Percentiles rank a stretch among this genome's conserved stretches.
Evolutionary conservation across 148 eudicot genomes (phyloP).

Genomic region (Heliamphora exappendiculata): DNA sequence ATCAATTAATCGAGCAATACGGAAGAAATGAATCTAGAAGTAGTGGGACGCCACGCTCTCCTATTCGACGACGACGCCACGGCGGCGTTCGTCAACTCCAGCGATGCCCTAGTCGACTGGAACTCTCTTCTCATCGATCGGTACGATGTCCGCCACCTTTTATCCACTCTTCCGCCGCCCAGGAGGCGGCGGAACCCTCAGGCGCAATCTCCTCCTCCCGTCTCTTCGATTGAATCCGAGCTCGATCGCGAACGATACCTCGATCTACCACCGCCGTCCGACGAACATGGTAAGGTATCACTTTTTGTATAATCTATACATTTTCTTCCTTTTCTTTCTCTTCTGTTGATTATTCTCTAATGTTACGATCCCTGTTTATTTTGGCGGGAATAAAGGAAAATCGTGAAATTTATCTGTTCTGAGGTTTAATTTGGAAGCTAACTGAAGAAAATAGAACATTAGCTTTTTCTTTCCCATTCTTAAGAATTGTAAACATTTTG

Average conservation of each 20-base stretch:
- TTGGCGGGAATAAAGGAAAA: not conserved
- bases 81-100: slow-evolving; percentile 73
- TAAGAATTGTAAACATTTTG: not conserved
- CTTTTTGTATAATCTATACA: not conserved
- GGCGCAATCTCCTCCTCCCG: slow-evolving; percentile 16
- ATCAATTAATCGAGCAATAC: not conserved
- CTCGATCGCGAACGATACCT: slow-evolving; percentile 68
- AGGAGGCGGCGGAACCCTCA: slow-evolving; percentile 37
- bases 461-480: not conserved
- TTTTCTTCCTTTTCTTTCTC: not conserved
- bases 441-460: too few relatives aligned
- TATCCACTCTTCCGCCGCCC: slow-evolving; percentile 56
- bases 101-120: slow-evolving; percentile 88
- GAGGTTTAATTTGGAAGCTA: not conserved
- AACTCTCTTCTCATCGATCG: slow-evolving; percentile 91
- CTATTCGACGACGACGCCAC: slow-evolving; percentile 84
- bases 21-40: slow-evolving; percentile 40
- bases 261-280: slow-evolving; percentile 43
- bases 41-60: slow-evolving; percentile 77
- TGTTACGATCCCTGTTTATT: not conserved
- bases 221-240: slow-evolving; percentile 38
- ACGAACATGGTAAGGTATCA: slow-evolving; percentile 37
- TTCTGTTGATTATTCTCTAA: not conserved
- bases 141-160: slow-evolving; percentile 94
- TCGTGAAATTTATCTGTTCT: not conserved